These are phyloP conservation scores for Zygotorulaspora chibaensis DNA, from an alignment of 805 yeast species.

Conservation along the genomic window DNA sequence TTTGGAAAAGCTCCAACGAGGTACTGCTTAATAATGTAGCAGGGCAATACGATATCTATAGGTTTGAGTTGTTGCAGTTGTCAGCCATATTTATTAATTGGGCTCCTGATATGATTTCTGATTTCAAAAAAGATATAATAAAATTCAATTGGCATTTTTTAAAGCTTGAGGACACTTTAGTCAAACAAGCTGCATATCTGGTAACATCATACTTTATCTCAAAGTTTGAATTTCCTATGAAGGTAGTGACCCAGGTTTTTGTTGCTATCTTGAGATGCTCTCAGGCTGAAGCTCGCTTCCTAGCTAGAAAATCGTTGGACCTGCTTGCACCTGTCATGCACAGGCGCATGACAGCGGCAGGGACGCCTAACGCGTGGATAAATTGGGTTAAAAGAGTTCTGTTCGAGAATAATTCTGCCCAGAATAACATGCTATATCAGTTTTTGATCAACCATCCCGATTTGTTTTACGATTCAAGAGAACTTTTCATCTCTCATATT, in stretches of 20 bases:
- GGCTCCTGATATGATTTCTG: slow-evolving; percentile 56
- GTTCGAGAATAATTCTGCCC: slow-evolving; percentile 83
- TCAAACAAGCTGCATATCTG: slow-evolving; percentile 90
- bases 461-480: slow-evolving; percentile 79
- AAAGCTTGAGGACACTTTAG: slow-evolving; percentile 78
- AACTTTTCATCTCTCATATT: slow-evolving; percentile 81
- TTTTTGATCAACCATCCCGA: slow-evolving; percentile 84
- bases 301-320: slow-evolving; percentile 85
- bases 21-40: slow-evolving; percentile 45
- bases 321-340: slow-evolving; percentile 83
- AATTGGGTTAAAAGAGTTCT: slow-evolving; percentile 92
- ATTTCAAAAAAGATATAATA: slow-evolving; percentile 75
- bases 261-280: slow-evolving; percentile 83
- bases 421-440: slow-evolving; percentile 82
- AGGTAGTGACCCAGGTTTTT: slow-evolving; percentile 86
- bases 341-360: slow-evolving; percentile 52
- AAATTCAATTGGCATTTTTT: slow-evolving; percentile 93
- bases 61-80: slow-evolving; percentile 75
- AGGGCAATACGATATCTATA: slow-evolving; percentile 66
- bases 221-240: slow-evolving; percentile 82
- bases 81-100: slow-evolving; percentile 72
- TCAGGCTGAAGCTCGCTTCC: slow-evolving; percentile 74
- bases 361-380: slow-evolving; percentile 62
- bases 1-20: slow-evolving; percentile 68
- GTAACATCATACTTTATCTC: slow-evolving; percentile 82